These are phyloP conservation scores for Bretschneidera sinensis DNA, from an alignment of 345 rosid species.

Conservation along the genomic window DNA sequence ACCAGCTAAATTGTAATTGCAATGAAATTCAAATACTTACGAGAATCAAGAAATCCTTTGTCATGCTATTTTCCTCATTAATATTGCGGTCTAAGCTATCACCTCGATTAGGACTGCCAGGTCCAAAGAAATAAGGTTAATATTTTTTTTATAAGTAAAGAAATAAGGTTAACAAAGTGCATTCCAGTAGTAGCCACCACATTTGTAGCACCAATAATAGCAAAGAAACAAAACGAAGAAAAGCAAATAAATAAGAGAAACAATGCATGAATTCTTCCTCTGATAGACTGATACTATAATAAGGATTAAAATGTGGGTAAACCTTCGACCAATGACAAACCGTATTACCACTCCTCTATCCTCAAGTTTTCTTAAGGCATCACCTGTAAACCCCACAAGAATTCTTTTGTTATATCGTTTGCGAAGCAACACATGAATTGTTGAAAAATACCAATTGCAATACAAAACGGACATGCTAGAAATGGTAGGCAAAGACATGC, in stretches of 20 bases:
- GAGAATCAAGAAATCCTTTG: constrained; percentile 81
- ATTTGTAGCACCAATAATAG: not conserved
- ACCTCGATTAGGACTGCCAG: constrained; percentile 80
- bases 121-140: constrained; percentile 21
- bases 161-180: not conserved
- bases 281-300: not conserved
- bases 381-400: constrained; percentile 38
- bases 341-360: constrained; percentile 88
- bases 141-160: too few relatives aligned
- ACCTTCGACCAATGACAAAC: constrained; percentile 97
- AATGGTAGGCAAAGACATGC: not conserved
- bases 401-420: not conserved
- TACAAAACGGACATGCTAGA: not conserved
- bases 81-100: constrained; percentile 92
- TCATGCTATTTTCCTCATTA: constrained; percentile 58
- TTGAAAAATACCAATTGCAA: not conserved
- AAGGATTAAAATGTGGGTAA: constrained; percentile 21
- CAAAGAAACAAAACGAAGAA: constrained; percentile 8
- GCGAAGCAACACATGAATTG: not conserved
- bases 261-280: not conserved
- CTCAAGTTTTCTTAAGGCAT: constrained; percentile 76
- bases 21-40: constrained; percentile 42
- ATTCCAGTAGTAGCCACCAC: constrained; percentile 6
- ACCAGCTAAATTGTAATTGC: not conserved
- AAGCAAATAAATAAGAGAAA: constrained; percentile 1